Conservation (phyloP, 768 basidiomycete genomes). For the Suillus decipiens region DNA sequence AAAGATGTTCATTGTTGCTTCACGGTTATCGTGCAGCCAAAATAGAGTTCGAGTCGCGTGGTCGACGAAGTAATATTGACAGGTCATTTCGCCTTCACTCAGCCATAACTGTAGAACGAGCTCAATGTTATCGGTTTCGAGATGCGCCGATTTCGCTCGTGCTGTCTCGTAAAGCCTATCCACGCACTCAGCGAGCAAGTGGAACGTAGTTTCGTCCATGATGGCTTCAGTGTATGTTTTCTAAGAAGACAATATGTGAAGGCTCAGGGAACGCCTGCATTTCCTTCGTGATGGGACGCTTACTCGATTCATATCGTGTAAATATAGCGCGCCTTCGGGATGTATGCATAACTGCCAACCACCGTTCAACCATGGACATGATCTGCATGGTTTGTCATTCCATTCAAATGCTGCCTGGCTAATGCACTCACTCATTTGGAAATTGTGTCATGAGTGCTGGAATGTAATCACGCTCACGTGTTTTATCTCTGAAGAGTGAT, state of each 20-base stretch:
- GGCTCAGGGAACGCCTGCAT: background rate
- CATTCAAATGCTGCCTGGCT: background rate
- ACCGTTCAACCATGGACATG: background rate
- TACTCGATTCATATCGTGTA: background rate
- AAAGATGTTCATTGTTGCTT: background rate
- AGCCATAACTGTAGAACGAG: background rate
- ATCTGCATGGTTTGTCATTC: background rate
- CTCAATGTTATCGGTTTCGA: background rate
- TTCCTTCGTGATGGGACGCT: background rate
- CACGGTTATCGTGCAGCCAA: constrained; percentile 3
- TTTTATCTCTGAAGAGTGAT: background rate
- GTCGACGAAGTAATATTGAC: constrained; percentile 13
- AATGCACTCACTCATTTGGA: background rate
- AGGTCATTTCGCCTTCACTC: background rate
- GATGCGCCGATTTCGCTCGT: background rate
- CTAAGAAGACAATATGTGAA: background rate
- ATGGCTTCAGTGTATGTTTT: background rate
- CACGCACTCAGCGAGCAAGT: background rate
- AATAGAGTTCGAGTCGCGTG: constrained; percentile 3
- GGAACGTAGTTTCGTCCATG: background rate
- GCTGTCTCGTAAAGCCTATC: background rate
- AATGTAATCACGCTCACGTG: background rate
- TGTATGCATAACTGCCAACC: background rate
- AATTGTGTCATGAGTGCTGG: background rate
- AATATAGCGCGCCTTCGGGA: constrained; percentile 2